Base-by-base conservation (phyloP, 1,139 yeast species). In the Debaryomyces robertsiae region DNA sequence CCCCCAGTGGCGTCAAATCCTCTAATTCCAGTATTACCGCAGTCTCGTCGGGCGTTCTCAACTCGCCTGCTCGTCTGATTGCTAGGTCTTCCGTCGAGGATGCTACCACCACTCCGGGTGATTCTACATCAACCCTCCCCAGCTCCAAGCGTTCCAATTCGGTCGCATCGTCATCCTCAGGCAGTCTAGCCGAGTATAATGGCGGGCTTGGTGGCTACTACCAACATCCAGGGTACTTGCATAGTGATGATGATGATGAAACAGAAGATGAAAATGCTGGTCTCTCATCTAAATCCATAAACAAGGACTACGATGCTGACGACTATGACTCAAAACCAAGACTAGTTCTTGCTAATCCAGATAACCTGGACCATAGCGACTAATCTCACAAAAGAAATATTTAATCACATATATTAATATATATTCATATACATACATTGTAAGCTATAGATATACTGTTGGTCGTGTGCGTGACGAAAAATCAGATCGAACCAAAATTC, bases 311-410 rank as follows among this genome's bases (percentile, higher is more conserved):
- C 46, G 40, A 54, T 51, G 47, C 52, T 48, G 49, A 61, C 40
- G 60, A 61, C 54, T 53, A 67, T 53, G 76, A 73, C 29, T 78
- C 70, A 14, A 52, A 65, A 39, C 67, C 73, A 53, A 69, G 75
- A 36, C 68, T 85, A 49, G 81, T 77, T 43, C 78, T 85, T 38
- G 91, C 90, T 27, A 85, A 85, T 47, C 94, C 94, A 0, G 94
- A 85, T 43, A 38, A 42, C 33, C 46, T 49, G 38, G 75, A 66
- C 38, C 74, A 65, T 38, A 54, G 55, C 38, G 60, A 58, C 16
- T 55, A 46, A 38, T 25, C 10, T 4, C 10, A 25, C 24, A 30
- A 18, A 18, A n/a, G n/a, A 9, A 9, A 18, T 27, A 39, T 17
- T 11, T 24, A 19, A 17, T n/a, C n/a, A n/a, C n/a, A n/a, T n/a